A percentile compares a stretch with the other conserved stretches of the same genome.
Evolutionary conservation across 306 rosid species (phyloP).

Genomic region (Gleditsia sinensis): DNA sequence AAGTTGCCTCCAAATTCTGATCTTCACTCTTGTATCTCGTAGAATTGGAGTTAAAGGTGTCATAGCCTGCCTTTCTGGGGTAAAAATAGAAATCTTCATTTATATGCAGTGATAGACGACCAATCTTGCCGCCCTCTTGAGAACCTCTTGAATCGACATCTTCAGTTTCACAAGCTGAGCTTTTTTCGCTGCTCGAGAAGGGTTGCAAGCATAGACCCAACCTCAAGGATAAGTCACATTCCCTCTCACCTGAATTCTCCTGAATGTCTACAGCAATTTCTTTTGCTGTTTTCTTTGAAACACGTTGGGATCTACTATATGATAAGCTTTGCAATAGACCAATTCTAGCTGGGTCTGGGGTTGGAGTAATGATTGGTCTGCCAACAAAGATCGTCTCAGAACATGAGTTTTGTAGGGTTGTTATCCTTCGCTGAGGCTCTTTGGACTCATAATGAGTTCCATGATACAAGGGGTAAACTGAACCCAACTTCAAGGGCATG

Average conservation of each 20-base stretch:
- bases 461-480: conserved; percentile 86
- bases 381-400: conserved; percentile 63
- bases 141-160: conserved; percentile 57
- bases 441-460: conserved; percentile 49
- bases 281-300: conserved; percentile 35
- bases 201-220: conserved; percentile 65
- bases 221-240: conserved; percentile 83
- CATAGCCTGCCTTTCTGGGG: conserved; percentile 55
- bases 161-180: conserved; percentile 52
- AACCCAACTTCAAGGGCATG: conserved; percentile 58
- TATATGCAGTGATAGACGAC: conserved; percentile 46
- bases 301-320: conserved; percentile 45
- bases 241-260: conserved; percentile 49
- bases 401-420: conserved; percentile 42
- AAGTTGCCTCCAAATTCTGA: conserved; percentile 52
- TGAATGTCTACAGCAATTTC: conserved; percentile 43
- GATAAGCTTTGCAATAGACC: conserved; percentile 45
- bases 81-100: conserved; percentile 63
- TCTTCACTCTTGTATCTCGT: conserved; percentile 57
- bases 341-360: conserved; percentile 55
- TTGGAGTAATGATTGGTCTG: conserved; percentile 58
- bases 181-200: conserved; percentile 46
- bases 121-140: conserved; percentile 50
- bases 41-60: conserved; percentile 51
- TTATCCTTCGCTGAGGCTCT: conserved; percentile 46